phyloP scores from a whole-genome alignment of 2,329 filamentous ascomycete species.

The Dactylellina leptospora region DNA sequence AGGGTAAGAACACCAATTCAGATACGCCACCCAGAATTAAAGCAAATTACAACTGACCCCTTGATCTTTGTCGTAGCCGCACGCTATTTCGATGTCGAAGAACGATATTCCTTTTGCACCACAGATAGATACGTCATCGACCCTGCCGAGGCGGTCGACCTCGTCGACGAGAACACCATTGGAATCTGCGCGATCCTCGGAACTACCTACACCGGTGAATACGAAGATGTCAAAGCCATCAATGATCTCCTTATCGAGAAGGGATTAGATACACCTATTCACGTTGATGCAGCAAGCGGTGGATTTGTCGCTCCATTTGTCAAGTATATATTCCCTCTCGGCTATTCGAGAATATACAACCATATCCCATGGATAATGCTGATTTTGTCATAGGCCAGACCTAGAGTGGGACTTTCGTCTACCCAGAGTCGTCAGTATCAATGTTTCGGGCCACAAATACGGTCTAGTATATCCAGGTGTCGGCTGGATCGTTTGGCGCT shows the following conservation, averaged over 20 bases:
- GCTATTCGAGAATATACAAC: neutral
- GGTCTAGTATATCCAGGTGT: conserved; percentile 86
- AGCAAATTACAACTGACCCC: too few species aligned
- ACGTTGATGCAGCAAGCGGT: conserved; percentile 91
- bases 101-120: conserved; percentile 77
- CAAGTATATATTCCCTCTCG: conserved; percentile 56
- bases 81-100: conserved; percentile 90
- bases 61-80: conserved; percentile 60
- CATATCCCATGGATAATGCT: neutral
- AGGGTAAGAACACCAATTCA: conserved; percentile 17
- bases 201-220: conserved; percentile 94
- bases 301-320: conserved; percentile 95
- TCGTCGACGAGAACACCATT: conserved; percentile 77
- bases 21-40: too few species aligned
- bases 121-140: conserved; percentile 71
- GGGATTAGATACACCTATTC: conserved; percentile 82
- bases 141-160: conserved; percentile 68
- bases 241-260: conserved; percentile 84
- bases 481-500: conserved; percentile 91
- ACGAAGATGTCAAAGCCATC: conserved; percentile 90
- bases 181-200: conserved; percentile 92
- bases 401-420: conserved; percentile 92
- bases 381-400: conserved; percentile 66
- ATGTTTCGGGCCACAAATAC: conserved; percentile 91
- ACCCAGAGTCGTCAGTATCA: conserved; percentile 89